Evolutionary conservation across 75 land plant species (phyloP).

Genomic region (Cupressus sempervirens): DNA sequence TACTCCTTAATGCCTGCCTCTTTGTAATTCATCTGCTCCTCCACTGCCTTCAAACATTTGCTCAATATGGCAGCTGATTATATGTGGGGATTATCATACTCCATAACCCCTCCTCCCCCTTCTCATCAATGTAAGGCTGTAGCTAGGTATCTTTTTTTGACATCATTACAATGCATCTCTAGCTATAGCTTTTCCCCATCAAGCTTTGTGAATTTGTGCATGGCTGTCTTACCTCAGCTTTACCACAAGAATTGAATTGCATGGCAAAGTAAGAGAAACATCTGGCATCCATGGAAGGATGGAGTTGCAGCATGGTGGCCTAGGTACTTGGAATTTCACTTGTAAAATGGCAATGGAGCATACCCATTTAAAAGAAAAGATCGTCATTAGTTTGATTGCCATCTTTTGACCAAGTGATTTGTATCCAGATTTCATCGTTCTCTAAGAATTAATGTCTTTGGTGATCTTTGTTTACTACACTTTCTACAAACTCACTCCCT

Average conservation of each 20-base stretch:
- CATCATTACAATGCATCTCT: neutral
- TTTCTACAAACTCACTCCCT: no score
- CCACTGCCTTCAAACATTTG: slow-evolving; percentile 24
- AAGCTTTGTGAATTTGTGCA: neutral
- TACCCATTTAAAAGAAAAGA: neutral
- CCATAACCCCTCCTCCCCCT: slow-evolving; percentile 26
- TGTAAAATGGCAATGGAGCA: neutral
- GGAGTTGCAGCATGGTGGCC: neutral
- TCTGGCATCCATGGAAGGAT: neutral
- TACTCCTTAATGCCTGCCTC: slow-evolving; percentile 15
- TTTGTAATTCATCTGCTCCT: slow-evolving; percentile 20
- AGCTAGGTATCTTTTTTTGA: neutral
- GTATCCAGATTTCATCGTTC: no score
- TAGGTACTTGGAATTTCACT: neutral
- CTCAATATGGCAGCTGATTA: slow-evolving; percentile 28
- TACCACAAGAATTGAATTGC: neutral
- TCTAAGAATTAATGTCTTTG: no score
- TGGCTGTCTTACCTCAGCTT: neutral
- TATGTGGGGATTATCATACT: slow-evolving; percentile 31
- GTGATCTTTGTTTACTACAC: no score
- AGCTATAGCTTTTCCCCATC: neutral
- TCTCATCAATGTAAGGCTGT: neutral
- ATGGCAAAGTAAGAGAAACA: neutral
- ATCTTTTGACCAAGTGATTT: no score
- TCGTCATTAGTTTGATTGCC: no score